A percentile compares a stretch with the other conserved stretches of the same genome.
These are phyloP conservation scores for Neoboletus subvelutipes DNA, from an alignment of 768 basidiomycete species.

Conservation along the genomic window DNA sequence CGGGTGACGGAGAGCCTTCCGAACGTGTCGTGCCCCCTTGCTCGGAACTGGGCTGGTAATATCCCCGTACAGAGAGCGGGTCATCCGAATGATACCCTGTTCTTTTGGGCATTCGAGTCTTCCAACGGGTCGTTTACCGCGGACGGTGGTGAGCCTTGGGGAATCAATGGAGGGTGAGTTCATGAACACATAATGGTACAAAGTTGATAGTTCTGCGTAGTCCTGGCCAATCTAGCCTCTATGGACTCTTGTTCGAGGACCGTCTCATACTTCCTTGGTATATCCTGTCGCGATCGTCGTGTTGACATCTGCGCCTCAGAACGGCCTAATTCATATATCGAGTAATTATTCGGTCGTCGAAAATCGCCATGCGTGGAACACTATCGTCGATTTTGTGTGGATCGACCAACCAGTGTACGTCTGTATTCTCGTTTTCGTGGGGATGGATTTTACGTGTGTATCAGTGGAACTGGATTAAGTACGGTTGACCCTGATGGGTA, in stretches of 20 bases:
- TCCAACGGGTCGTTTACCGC: conserved; percentile 53
- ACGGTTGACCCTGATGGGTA: too few relatives aligned
- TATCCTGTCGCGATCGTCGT: not conserved
- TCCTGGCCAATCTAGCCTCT: conserved; percentile 66
- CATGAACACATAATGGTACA: not conserved
- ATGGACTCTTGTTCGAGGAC: conserved; percentile 61
- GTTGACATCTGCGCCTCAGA: conserved; percentile 36
- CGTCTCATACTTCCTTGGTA: conserved; percentile 8
- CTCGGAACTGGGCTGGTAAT: conserved; percentile 60
- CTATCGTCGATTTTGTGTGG: too few relatives aligned
- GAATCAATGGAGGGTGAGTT: conserved; percentile 65
- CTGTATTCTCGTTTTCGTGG: too few relatives aligned
- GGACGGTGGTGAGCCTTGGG: conserved; percentile 53
- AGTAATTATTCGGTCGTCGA: too few relatives aligned
- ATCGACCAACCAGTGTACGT: too few relatives aligned
- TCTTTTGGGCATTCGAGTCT: conserved; percentile 65
- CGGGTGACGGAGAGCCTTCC: conserved; percentile 55
- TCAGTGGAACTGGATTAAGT: too few relatives aligned
- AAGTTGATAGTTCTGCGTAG: conserved; percentile 26
- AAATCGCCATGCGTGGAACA: too few relatives aligned
- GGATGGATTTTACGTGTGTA: too few relatives aligned
- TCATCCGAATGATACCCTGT: conserved; percentile 66
- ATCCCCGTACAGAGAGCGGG: conserved; percentile 57
- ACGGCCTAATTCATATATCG: conserved; percentile 17
- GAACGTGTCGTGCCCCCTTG: conserved; percentile 51